Percentiles rank a stretch among this genome's conserved stretches.
Conservation (phyloP, 2,329 filamentous ascomycete species). For the Claviceps sp. region DNA sequence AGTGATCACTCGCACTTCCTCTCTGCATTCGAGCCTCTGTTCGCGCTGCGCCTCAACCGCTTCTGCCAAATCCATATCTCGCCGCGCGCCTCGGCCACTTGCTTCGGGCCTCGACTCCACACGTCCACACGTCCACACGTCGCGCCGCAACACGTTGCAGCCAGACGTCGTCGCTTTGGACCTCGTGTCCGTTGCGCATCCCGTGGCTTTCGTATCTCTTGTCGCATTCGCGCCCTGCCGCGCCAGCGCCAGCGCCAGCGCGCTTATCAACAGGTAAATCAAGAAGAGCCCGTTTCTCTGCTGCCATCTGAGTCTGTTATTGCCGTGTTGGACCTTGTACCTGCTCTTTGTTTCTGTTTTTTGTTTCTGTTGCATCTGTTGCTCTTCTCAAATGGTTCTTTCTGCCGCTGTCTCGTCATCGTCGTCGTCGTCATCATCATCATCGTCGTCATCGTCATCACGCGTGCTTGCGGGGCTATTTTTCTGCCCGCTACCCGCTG, state of each 20-base stretch:
- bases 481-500: background rate
- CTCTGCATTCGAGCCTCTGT: background rate
- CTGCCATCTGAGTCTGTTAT: background rate
- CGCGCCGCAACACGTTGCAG: background rate
- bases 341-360: background rate
- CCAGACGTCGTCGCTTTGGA: background rate
- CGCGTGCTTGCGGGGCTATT: slow-evolving; percentile 5
- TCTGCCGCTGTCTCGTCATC: background rate
- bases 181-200: slow-evolving; percentile 4
- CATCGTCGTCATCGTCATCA: background rate
- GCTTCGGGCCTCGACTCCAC: slow-evolving; percentile 3
- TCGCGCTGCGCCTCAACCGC: background rate
- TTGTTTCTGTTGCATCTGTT: background rate
- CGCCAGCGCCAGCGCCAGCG: slow-evolving; percentile 4
- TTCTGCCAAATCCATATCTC: background rate
- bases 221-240: slow-evolving; percentile 8
- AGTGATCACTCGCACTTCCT: slow-evolving; percentile 2
- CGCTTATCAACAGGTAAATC: slow-evolving; percentile 5
- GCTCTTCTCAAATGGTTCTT: background rate
- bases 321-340: background rate
- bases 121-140: slow-evolving; percentile 5
- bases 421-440: background rate
- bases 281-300: background rate
- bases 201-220: slow-evolving; percentile 3
- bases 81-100: slow-evolving; percentile 2